phyloP scores from a whole-genome alignment of 495 filamentous ascomycete species.

The Trichoderma virens region DNA sequence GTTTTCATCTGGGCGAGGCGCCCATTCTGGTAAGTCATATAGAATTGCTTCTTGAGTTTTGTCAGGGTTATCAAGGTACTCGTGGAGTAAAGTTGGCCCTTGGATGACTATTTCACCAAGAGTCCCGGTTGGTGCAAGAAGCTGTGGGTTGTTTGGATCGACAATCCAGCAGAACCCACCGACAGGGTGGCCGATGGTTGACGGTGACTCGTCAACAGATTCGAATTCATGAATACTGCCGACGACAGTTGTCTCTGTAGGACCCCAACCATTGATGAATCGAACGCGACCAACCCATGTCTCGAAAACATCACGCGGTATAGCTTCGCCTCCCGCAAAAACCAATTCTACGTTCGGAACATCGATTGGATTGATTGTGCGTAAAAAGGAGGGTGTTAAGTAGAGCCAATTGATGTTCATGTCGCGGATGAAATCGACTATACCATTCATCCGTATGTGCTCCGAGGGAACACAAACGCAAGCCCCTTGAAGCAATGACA shows the following conservation, averaged over 20 bases:
- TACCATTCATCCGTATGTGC: background rate
- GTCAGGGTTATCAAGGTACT: slow-evolving; percentile 6
- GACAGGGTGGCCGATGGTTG: slow-evolving; percentile 35
- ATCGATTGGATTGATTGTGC: background rate
- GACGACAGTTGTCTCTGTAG: slow-evolving; percentile 5
- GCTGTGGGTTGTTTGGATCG: slow-evolving; percentile 38
- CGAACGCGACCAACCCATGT: slow-evolving; percentile 17
- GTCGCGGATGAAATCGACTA: slow-evolving; percentile 5
- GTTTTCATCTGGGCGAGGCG: background rate
- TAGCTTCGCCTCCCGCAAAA: background rate
- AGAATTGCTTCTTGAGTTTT: slow-evolving; percentile 11
- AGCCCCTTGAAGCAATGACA: slow-evolving; percentile 52
- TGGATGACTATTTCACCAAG: slow-evolving; percentile 42
- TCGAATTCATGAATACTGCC: background rate
- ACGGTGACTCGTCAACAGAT: slow-evolving; percentile 20
- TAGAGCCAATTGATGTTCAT: slow-evolving; percentile 2
- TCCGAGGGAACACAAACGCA: slow-evolving; percentile 50
- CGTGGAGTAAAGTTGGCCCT: slow-evolving; percentile 33
- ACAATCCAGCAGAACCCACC: slow-evolving; percentile 38
- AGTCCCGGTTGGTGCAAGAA: slow-evolving; percentile 37
- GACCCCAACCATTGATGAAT: slow-evolving; percentile 10
- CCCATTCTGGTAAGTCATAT: background rate
- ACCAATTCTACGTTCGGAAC: background rate
- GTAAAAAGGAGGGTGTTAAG: slow-evolving; percentile 3
- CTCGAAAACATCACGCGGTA: background rate